Evolutionary conservation across 2,329 filamentous ascomycete genomes (phyloP).

Genomic region (Elsinoe batatas): DNA sequence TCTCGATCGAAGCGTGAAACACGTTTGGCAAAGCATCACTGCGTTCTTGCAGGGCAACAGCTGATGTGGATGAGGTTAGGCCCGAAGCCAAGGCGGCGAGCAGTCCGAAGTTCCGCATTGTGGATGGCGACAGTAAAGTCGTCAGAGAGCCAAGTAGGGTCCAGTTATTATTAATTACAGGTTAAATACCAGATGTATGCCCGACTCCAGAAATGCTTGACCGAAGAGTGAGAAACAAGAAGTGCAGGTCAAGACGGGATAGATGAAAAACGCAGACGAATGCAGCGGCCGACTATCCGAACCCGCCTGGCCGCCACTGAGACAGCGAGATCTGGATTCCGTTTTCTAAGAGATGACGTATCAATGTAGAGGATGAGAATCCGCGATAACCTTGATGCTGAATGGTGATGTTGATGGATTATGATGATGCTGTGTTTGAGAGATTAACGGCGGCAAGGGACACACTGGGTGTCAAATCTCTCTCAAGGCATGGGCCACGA

Average conservation of each 20-base stretch:
- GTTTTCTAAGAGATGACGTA: no score
- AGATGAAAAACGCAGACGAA: not conserved
- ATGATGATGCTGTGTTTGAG: not conserved
- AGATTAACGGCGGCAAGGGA: not conserved
- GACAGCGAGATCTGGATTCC: no score
- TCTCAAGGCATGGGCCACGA: constrained; percentile 1
- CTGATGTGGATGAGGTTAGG: constrained; percentile 15
- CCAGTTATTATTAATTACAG: not conserved
- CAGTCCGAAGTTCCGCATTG: constrained; percentile 13
- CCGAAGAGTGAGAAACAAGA: not conserved
- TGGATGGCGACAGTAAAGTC: not conserved
- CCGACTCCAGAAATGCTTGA: constrained; percentile 2
- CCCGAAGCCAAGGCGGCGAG: constrained; percentile 14
- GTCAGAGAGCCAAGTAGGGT: not conserved
- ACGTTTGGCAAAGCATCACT: constrained; percentile 31
- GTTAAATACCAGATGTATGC: not conserved
- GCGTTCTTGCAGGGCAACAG: constrained; percentile 20
- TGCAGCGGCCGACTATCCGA: constrained; percentile 6
- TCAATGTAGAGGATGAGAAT: no score
- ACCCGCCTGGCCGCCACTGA: not conserved
- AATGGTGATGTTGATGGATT: not conserved
- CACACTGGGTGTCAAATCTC: not conserved
- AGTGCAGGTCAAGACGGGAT: not conserved
- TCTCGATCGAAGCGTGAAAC: constrained; percentile 42
- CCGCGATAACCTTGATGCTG: not conserved